Evolutionary conservation across 2,329 filamentous ascomycete genomes (phyloP).

Genomic region (Ilyonectria destructans): DNA sequence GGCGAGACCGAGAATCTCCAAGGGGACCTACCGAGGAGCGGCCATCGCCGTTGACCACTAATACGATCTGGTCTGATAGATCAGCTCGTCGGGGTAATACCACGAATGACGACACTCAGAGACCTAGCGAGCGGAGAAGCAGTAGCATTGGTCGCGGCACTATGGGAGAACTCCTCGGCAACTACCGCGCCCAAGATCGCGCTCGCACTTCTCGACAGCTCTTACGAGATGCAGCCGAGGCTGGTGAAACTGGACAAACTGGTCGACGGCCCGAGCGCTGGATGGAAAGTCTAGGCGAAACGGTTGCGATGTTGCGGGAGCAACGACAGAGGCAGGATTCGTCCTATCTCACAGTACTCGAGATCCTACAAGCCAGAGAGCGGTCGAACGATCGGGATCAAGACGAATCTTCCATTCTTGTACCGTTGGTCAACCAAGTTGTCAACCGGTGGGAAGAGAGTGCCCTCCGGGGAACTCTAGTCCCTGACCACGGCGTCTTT

Average conservation of each 20-base stretch:
- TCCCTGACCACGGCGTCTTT: slow-evolving; percentile 59
- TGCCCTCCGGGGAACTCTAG: slow-evolving; percentile 52
- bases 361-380: slow-evolving; percentile 57
- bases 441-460: slow-evolving; percentile 59
- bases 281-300: slow-evolving; percentile 56
- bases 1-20: slow-evolving; percentile 61
- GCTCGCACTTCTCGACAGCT: slow-evolving; percentile 54
- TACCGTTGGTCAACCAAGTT: slow-evolving; percentile 58
- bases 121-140: slow-evolving; percentile 54
- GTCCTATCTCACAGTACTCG: slow-evolving; percentile 56
- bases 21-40: slow-evolving; percentile 42
- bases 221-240: slow-evolving; percentile 49
- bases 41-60: slow-evolving; percentile 24
- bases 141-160: slow-evolving; percentile 55
- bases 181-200: slow-evolving; percentile 56
- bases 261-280: slow-evolving; percentile 51
- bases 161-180: slow-evolving; percentile 58
- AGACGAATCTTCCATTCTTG: slow-evolving; percentile 56
- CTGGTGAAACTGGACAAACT: slow-evolving; percentile 31
- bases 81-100: slow-evolving; percentile 32
- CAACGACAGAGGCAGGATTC: slow-evolving; percentile 56
- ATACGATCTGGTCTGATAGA: slow-evolving; percentile 36
- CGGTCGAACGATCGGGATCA: slow-evolving; percentile 52
- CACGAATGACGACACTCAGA: slow-evolving; percentile 47
- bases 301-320: slow-evolving; percentile 55